Evolutionary conservation across 257 asterid genomes (phyloP).

Genomic region (Ajuga chamaepitys): DNA sequence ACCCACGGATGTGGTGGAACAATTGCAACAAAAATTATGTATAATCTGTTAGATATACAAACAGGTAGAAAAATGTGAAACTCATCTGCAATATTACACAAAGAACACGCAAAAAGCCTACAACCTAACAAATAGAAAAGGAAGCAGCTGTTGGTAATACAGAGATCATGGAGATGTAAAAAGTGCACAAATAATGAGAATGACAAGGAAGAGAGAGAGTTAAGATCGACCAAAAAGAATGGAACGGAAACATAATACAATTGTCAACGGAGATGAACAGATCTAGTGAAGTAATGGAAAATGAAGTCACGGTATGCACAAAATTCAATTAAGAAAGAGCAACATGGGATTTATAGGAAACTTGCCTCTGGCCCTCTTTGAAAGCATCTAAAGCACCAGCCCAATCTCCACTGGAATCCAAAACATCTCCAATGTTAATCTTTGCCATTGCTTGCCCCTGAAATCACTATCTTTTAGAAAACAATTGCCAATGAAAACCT

Average conservation of each 20-base stretch:
- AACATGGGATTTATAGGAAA: background rate
- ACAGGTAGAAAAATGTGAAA: conserved; percentile 3
- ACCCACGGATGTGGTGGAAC: background rate
- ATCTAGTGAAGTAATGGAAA: background rate
- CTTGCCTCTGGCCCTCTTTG: conserved; percentile 74
- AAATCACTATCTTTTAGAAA: conserved; percentile 20
- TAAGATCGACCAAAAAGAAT: background rate
- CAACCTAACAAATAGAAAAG: background rate
- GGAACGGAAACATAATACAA: background rate
- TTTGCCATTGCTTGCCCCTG: conserved; percentile 93
- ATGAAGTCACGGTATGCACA: background rate
- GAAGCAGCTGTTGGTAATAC: background rate
- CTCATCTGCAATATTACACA: background rate
- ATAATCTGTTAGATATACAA: background rate
- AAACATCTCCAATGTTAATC: conserved; percentile 70
- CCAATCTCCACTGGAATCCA: conserved; percentile 73
- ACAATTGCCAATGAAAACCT: background rate
- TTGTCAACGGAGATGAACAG: background rate
- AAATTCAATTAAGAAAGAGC: background rate
- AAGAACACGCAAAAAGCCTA: background rate
- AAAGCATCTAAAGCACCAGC: conserved; percentile 65
- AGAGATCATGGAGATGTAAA: background rate
- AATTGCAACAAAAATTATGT: background rate
- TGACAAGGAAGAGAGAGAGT: background rate
- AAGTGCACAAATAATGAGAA: background rate